These are phyloP conservation scores for Prunus mume DNA, from an alignment of 306 rosid species.

Conservation along the genomic window DNA sequence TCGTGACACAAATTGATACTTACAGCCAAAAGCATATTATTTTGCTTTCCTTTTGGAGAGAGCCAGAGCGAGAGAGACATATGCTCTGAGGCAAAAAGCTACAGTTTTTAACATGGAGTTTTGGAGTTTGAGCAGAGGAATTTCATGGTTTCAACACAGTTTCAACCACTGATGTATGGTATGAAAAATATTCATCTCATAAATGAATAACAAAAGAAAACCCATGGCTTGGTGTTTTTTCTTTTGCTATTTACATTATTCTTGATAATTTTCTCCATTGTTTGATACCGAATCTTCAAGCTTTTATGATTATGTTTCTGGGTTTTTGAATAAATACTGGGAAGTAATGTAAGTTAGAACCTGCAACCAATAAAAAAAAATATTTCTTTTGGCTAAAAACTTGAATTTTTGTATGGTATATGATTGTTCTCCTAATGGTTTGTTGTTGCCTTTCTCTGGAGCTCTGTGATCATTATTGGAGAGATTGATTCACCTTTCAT, in stretches of 20 bases:
- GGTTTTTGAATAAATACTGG: no score
- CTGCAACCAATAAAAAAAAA: no score
- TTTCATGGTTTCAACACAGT: conserved; percentile 13
- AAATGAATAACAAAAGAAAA: background rate
- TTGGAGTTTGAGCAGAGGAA: background rate
- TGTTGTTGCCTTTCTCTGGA: no score
- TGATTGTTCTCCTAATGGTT: no score
- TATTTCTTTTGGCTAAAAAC: no score
- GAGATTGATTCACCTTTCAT: no score
- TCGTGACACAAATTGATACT: conserved; percentile 6
- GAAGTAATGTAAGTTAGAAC: no score
- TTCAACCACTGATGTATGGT: conserved; percentile 16
- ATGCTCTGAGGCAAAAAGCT: background rate
- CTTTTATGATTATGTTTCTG: background rate
- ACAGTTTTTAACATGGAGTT: background rate
- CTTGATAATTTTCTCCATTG: background rate
- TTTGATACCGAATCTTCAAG: background rate
- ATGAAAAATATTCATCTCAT: background rate
- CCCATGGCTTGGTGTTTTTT: no score
- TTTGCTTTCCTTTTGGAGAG: conserved; percentile 2
- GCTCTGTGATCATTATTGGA: no score
- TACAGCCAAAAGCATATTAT: background rate
- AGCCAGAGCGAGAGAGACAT: background rate
- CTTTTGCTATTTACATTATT: background rate
- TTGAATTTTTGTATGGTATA: no score